These are phyloP conservation scores for Metarhizium guizhouense DNA, from an alignment of 2,329 filamentous ascomycete genomes.

Conservation along the genomic window DNA sequence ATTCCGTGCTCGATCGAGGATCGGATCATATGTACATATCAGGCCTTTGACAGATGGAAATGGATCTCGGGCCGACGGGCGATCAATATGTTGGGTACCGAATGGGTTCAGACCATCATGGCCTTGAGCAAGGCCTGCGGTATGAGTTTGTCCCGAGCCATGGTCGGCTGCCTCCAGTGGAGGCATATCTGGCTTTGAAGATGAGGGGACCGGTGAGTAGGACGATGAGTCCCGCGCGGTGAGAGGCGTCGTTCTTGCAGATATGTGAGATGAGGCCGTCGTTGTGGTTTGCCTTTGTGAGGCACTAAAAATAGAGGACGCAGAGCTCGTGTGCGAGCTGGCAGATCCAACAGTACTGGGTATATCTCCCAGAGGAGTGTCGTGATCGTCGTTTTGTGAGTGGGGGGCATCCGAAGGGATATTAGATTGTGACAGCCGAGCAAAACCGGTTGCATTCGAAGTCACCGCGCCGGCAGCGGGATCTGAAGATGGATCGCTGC, in stretches of 20 bases:
- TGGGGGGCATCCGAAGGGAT: slow-evolving; percentile 17
- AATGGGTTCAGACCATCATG: slow-evolving; percentile 25
- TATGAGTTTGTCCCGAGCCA: slow-evolving; percentile 18
- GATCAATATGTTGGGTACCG: slow-evolving; percentile 25
- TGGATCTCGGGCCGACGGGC: slow-evolving; percentile 49
- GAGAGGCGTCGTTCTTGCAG: slow-evolving; percentile 22
- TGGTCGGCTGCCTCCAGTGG: slow-evolving; percentile 38
- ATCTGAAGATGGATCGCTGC: slow-evolving; percentile 14
- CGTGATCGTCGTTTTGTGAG: slow-evolving; percentile 42
- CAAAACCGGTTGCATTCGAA: slow-evolving; percentile 15
- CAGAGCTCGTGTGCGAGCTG: slow-evolving; percentile 61
- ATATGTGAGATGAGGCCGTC: slow-evolving; percentile 31
- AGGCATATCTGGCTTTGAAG: slow-evolving; percentile 46
- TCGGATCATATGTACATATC: slow-evolving; percentile 54
- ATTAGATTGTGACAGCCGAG: slow-evolving; percentile 13
- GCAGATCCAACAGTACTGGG: slow-evolving; percentile 63
- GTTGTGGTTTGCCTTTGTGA: slow-evolving; percentile 32
- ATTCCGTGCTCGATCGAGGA: slow-evolving; percentile 40
- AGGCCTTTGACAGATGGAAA: slow-evolving; percentile 43
- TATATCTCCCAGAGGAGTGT: slow-evolving; percentile 53
- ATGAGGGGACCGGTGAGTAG: slow-evolving; percentile 35
- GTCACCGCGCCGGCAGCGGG: slow-evolving; percentile 14
- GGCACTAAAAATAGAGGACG: slow-evolving; percentile 61
- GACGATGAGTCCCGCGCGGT: slow-evolving; percentile 39
- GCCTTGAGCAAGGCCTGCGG: slow-evolving; percentile 14